phyloP scores from a whole-genome alignment of 345 rosid genomes.

The Linum lewisii region DNA sequence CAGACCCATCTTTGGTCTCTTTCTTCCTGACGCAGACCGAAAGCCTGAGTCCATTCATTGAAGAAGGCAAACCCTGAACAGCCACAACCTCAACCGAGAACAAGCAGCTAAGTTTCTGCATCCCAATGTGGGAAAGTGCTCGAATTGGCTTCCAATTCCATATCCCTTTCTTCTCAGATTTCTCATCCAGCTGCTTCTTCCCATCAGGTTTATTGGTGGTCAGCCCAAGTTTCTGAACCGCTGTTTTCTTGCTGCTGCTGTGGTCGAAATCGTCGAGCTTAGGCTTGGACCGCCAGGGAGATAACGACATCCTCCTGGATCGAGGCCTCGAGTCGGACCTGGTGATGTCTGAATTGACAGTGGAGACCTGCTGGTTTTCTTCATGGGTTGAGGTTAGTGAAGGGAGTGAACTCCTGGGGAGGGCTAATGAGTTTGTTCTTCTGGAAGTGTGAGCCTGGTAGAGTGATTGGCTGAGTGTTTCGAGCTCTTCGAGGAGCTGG shows the following conservation, averaged over 20 bases:
- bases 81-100: slow-evolving; percentile 80
- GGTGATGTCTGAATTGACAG: slow-evolving; percentile 10
- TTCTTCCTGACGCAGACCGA: slow-evolving; percentile 81
- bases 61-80: slow-evolving; percentile 71
- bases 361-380: background rate
- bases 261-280: slow-evolving; percentile 42
- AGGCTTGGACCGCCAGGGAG: slow-evolving; percentile 81
- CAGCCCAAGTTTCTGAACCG: no score
- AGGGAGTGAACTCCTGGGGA: slow-evolving; percentile 61
- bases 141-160: slow-evolving; percentile 96
- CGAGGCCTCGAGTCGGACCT: slow-evolving; percentile 19
- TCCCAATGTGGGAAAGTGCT: slow-evolving; percentile 65
- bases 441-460: slow-evolving; percentile 57
- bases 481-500: slow-evolving; percentile 76
- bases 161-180: slow-evolving; percentile 54
- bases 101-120: slow-evolving; percentile 83
- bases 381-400: slow-evolving; percentile 31
- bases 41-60: slow-evolving; percentile 91
- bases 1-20: slow-evolving; percentile 73
- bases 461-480: slow-evolving; percentile 65
- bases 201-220: slow-evolving; percentile 9
- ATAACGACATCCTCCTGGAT: slow-evolving; percentile 68
- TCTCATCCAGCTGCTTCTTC: slow-evolving; percentile 21
- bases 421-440: slow-evolving; percentile 76
- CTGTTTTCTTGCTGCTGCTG: slow-evolving; percentile 12